Base-by-base conservation (phyloP, 164 flowering plant genomes). In the Nymphaea colorata region DNA sequence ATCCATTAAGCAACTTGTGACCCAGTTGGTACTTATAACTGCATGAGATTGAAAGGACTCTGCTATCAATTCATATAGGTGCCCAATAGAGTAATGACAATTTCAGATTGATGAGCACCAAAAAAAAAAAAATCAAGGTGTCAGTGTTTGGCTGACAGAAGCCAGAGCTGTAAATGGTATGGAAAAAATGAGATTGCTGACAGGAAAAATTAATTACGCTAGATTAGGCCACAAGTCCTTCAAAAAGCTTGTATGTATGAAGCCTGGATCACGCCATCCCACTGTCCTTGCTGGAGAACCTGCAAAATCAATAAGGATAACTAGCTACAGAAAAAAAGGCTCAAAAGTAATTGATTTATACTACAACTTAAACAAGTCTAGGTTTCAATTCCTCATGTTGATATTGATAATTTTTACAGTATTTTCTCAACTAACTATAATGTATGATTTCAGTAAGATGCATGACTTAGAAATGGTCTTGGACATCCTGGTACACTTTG, bases 191-290 rank as follows among this genome's bases (percentile, higher is more conserved):
- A 10, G 44, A 36, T 10, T 44, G 42, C 10, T 17, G 51, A 43
- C 43, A 17, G 25, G n/a, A 65, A 43, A 44, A 65, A 10, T 36
- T 6, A 66, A 25, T 25, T 87, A 86, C 93, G 73, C 57, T 70
- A 71, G 57, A 66, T 88, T 87, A 42, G 96, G 96, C 96, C 96
- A 93, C 69, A 93, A 70, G 11, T 89, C 85, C 79, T 89, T 91
- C 67, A 93, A 69, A 70, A 85, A 89, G 76, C 90, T 77, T 16
- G 96, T 89, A 70, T 93, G 98, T 60, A 93, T 89, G 73, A 77
- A 90, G 53, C 98, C 98, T 70, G 98, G 96, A 77, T 93, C 97
- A 70, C 98, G 90, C 97, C 98, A 93, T 51, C 98, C 98, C 15
- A 90, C 87, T 43, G 98, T 89, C 71, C 91, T 78, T 68, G 98